Base-by-base conservation (phyloP, 2,329 filamentous ascomycete genomes). In the Penicillium freii region DNA sequence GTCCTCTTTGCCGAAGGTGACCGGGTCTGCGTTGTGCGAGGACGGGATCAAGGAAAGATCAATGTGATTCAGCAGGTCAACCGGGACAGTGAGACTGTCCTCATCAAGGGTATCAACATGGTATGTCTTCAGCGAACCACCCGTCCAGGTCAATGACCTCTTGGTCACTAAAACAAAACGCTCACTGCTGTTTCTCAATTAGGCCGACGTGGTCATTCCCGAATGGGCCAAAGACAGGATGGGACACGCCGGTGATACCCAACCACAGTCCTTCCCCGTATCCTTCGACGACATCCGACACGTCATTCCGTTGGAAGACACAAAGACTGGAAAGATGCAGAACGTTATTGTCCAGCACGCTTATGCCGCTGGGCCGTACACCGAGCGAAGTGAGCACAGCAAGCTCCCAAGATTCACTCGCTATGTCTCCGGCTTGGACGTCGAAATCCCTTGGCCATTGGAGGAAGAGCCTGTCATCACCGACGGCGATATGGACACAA, bases 1-100 rank as follows among this genome's bases (percentile, higher is more conserved):
- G 79, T 90, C 60, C 88, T 86, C 63, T 78, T 92, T 57, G 83
- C 81, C 25, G 70, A 77, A 4, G 86, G 87, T 7, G 94, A 97
- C 75, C 84, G 94, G 58, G 92, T 97, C 33, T 90, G 93, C 52
- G 78, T 97, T 57, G 77, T 91, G 53, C 85, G 88, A 59, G 92
- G 93, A 9, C 83, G 82, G 36, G 89, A 94, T 69, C 89, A 87
- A 78, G 92, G 92, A 68, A 90, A 88, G 78, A 94, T 99, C 75
- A 90, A 90, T 50, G 78, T 78, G n/a, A 84, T 97, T 44, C 74
- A 72, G 58, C 73, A 78, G 1, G 78, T 95, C 45, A 77, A 85
- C 62, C 60, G 69, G 5, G 74, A 81, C 11, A 78, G 75, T 45
- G 87, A 85, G 59, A 81, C 82, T 60, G 78, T 91, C 45, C 80